Evolutionary conservation across 2,329 filamentous ascomycete species (phyloP), one percentile per base, ranked within the genome.

Genomic region (Colletotrichum tamarilloi): DNA sequence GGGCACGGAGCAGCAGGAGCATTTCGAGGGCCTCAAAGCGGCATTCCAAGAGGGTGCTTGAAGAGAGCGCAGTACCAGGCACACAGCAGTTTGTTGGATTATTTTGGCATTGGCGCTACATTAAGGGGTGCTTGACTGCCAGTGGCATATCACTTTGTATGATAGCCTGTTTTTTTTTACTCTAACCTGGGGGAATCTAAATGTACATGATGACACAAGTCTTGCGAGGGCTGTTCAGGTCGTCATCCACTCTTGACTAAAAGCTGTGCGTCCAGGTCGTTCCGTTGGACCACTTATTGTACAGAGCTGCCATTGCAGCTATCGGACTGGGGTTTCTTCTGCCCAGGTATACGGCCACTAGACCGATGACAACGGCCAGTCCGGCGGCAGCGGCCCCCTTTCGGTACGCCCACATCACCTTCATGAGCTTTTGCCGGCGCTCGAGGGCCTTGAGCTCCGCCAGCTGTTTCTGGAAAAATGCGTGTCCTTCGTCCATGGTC

Each of bases 401-500:
- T 64, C 93, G 88, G 82, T 97, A 93, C 75, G 85, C 85, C 89
- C 90, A 92, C 28, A 93, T 77, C 30, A 87, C 81, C 59, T 84
- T 84, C 32, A 87, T 76, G 12, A 88, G 80, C 76, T 86, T 86
- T 73, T 90, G 83, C 38, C 86, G 84, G 46, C 84, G 82, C 79
- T 97, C 92, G 63, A 89, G 86, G 81, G 92, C 89, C 68, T 86
- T 84, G n/a, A 98, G 84, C 77, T 97, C 92, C 68, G 85, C 86
- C 4, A 91, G 90, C 80, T 98, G 96, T 75, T 87, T 87, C 52
- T 90, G 84, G 77, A 98, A 96, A 73, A 92, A 89, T 5, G 79
- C 81, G 74, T 91, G 85, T 2, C 94, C 96, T 53, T 96, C 89
- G 35, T 88, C 83, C 42, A 94, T 82, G 0, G 87, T 89, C 79